Evolutionary conservation across 2,329 filamentous ascomycete genomes (phyloP).

Genomic region (Beauveria pseudobassiana): DNA sequence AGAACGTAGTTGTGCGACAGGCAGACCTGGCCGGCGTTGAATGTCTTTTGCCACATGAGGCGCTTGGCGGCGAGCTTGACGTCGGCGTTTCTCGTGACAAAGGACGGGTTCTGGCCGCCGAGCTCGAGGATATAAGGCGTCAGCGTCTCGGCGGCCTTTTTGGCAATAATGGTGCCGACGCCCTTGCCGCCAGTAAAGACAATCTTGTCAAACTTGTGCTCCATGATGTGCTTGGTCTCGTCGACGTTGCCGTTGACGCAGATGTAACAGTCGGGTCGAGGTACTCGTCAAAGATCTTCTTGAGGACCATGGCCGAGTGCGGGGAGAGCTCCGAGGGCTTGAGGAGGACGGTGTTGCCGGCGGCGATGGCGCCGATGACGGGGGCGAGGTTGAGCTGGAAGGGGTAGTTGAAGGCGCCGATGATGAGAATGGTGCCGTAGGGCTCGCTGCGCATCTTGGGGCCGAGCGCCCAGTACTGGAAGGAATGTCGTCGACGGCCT

Average conservation of each 20-base stretch:
- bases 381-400: conserved; percentile 73
- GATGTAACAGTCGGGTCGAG: conserved; percentile 71
- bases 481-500: conserved; percentile 60
- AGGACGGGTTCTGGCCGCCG: conserved; percentile 85
- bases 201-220: conserved; percentile 95
- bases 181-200: conserved; percentile 80
- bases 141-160: conserved; percentile 81
- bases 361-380: conserved; percentile 81
- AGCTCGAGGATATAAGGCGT: conserved; percentile 88
- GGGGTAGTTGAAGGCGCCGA: conserved; percentile 93
- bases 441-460: conserved; percentile 83
- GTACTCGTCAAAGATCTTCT: conserved; percentile 66
- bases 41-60: conserved; percentile 79
- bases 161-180: conserved; percentile 80
- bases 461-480: conserved; percentile 60
- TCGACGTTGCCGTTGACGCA: conserved; percentile 74
- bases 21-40: conserved; percentile 87
- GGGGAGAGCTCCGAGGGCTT: conserved; percentile 87
- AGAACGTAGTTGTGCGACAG: conserved; percentile 89
- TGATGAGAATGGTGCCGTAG: conserved; percentile 72
- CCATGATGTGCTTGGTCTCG: conserved; percentile 74
- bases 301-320: conserved; percentile 67
- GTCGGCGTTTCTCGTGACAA: conserved; percentile 79
- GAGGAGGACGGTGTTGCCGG: conserved; percentile 80
- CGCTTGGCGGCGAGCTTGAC: conserved; percentile 72